These are phyloP conservation scores for Paspalum notatum DNA, from an alignment of 176 grass and related monocot genomes.

Conservation along the genomic window DNA sequence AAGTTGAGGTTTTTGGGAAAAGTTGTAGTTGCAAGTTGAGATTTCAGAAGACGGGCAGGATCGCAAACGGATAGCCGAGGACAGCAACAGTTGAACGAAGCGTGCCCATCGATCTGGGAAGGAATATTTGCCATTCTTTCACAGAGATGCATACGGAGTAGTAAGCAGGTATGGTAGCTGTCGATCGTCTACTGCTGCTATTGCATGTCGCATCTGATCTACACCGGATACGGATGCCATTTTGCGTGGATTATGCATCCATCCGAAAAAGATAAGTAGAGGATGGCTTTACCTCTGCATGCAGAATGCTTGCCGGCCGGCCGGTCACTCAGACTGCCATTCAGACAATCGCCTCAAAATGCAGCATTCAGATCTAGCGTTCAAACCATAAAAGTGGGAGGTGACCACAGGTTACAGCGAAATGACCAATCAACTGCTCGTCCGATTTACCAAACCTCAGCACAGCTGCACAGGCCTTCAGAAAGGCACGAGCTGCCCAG, in stretches of 20 bases:
- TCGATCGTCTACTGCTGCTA: too few species aligned
- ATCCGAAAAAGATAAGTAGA: not conserved
- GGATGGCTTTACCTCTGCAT: constrained; percentile 32
- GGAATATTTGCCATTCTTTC: not conserved
- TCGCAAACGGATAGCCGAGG: not conserved
- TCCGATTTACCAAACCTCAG: not conserved
- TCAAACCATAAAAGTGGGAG: constrained; percentile 34
- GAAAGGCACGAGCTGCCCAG: constrained; percentile 29
- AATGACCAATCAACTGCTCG: constrained; percentile 22
- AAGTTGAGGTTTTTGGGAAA: not conserved
- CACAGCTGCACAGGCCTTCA: constrained; percentile 24
- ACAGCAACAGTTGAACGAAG: not conserved
- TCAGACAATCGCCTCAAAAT: constrained; percentile 27
- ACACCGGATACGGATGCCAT: constrained; percentile 19
- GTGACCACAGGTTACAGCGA: not conserved
- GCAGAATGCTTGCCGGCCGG: constrained; percentile 2
- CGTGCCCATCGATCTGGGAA: not conserved
- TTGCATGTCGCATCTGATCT: not conserved
- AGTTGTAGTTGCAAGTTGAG: not conserved
- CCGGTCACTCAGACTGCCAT: not conserved
- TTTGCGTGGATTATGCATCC: not conserved
- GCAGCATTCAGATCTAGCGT: not conserved
- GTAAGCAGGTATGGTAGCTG: not conserved
- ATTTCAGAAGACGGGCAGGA: not conserved
- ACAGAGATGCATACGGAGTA: not conserved